Base-by-base conservation (phyloP, 805 yeast species). In the Metschnikowia bowlesiae region DNA sequence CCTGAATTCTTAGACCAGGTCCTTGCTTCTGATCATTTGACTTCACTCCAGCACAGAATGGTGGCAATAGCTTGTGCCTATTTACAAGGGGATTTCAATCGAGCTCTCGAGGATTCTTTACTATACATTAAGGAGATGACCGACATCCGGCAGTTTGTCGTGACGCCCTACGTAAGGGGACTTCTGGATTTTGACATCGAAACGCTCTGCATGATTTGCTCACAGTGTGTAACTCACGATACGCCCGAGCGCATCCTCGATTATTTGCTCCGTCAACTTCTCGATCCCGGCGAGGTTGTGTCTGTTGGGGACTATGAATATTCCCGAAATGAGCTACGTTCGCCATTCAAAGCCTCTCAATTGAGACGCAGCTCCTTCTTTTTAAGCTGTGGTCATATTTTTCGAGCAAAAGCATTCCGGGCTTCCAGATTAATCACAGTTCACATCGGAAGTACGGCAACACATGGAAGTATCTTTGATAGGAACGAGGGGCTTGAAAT, bases 171-270 rank as follows among this genome's bases (percentile, higher is more conserved):
- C 11, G 32, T 44, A 4, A 11, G 34, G 22, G 53, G 51, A 2
- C 38, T 48, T 11, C 58, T 53, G 56, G 51, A 46, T 22, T 50
- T 38, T 34, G 58, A 53, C 42, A 39, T 47, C 14, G 47, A 51
- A 34, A 50, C 56, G 1, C 39, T 53, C 22, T 45, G 51, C 8
- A 46, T 49, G 47, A 46, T 55, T 30, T 53, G 49, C 9, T 35
- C 52, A 2, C 49, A 53, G 6, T 48, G 48, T 28, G 33, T 51
- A 29, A 18, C 44, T 10, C 22, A 16, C 2, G 26, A 31, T 10
- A 22, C 49, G 6, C 47, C 44, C 9, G 51, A 38, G 18, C 18
- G 39, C 13, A 33, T 48, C 34, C 41, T 38, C 6, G 51, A 51
- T 10, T 28, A 45, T n/a, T 48, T 48, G 34, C 37, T 51, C 10